Percentiles rank a stretch among this genome's conserved stretches.
Conservation (phyloP, 2,329 filamentous ascomycete genomes). For the Neopestalotiopsis sp. region DNA sequence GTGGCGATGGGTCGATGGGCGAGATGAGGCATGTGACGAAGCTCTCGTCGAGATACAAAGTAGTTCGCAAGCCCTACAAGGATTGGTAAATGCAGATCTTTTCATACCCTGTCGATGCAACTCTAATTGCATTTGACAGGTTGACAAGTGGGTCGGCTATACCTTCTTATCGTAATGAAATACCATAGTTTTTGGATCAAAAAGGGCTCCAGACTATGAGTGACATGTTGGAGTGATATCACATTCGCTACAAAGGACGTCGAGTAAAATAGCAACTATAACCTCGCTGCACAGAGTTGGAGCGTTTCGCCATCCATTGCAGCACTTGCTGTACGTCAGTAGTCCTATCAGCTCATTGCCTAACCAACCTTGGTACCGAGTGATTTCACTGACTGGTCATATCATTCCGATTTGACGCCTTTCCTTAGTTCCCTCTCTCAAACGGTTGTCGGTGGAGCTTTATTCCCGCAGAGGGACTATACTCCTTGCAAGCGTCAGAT, state of each 20-base stretch:
- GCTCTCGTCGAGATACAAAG: neutral
- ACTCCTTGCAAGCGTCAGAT: too few relatives aligned
- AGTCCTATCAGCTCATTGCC: neutral
- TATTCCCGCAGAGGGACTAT: neutral
- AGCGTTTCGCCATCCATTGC: neutral
- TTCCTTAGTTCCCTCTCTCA: neutral
- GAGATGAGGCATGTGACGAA: neutral
- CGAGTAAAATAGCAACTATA: neutral
- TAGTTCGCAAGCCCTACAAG: neutral
- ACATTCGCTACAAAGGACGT: neutral
- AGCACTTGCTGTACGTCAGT: neutral
- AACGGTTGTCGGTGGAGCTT: neutral
- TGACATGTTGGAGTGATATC: neutral
- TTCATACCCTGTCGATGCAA: neutral
- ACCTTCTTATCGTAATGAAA: neutral
- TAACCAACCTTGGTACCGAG: neutral
- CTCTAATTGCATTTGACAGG: constrained; percentile 2
- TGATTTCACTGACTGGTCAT: neutral
- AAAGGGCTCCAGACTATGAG: neutral
- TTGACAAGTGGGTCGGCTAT: constrained; percentile 1
- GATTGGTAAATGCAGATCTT: neutral
- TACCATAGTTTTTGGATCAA: neutral
- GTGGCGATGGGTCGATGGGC: neutral
- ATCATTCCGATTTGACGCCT: neutral
- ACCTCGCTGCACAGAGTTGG: neutral